These are phyloP conservation scores for Thalassiosira mediterranea DNA, from an alignment of 352 stramenopile species.

Conservation along the genomic window DNA sequence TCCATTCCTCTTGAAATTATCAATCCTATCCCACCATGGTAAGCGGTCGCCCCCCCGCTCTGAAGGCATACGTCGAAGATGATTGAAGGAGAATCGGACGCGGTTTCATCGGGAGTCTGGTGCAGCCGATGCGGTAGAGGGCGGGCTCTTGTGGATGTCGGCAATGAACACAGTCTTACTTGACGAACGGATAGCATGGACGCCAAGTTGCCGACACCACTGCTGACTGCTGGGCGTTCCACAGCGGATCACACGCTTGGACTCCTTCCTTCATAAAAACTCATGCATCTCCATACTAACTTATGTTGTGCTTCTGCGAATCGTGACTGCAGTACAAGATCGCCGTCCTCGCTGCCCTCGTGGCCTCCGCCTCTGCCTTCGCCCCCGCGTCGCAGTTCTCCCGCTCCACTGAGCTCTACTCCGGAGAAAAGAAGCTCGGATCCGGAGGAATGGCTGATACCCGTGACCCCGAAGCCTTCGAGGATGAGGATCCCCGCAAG, in stretches of 20 bases:
- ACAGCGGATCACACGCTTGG: not conserved
- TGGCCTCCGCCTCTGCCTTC: slow-evolving; percentile 63
- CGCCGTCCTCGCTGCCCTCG: slow-evolving; percentile 51
- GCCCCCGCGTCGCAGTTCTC: slow-evolving; percentile 28
- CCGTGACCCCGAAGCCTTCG: slow-evolving; percentile 51
- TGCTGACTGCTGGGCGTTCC: not conserved
- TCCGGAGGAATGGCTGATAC: slow-evolving; percentile 63
- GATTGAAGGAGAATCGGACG: too few species aligned
- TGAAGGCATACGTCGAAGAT: too few species aligned
- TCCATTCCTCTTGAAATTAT: too few species aligned
- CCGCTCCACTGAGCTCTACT: too few species aligned
- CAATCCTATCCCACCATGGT: too few species aligned
- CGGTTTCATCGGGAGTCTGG: too few species aligned
- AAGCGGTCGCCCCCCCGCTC: too few species aligned
- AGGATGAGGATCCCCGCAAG: slow-evolving; percentile 62
- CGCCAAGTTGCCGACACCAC: not conserved
- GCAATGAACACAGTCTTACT: not conserved
- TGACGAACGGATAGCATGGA: not conserved
- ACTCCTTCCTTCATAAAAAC: not conserved
- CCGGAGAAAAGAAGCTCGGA: too few species aligned
- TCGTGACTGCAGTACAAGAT: slow-evolving; percentile 37
- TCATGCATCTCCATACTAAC: not conserved
- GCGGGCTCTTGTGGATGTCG: not conserved
- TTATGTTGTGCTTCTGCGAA: not conserved
- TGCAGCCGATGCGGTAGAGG: too few species aligned